Evolutionary conservation across 495 filamentous ascomycete species (phyloP), one percentile per base, ranked within the genome.

Genomic region (Trichocladium antarcticum): DNA sequence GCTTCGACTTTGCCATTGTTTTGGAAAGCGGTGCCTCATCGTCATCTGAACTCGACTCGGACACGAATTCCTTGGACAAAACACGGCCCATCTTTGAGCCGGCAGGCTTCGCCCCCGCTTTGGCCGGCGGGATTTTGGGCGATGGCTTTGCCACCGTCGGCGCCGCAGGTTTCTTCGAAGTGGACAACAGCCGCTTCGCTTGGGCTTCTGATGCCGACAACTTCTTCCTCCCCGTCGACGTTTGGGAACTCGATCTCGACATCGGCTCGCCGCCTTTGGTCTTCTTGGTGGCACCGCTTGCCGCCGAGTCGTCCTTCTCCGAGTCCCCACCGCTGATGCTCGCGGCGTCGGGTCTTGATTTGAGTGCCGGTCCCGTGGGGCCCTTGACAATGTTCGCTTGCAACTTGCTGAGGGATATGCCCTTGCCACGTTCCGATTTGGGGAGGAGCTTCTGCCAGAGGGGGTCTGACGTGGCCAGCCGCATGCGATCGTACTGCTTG

Each of bases 371-470:
- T 40, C 74, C 72, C 22, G 75, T 64, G 5, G 76, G 73, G 2
- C 77, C 76, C 50, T 72, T 78, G 27, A 74, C 73, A 20, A 90
- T 72, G 34, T 80, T 74, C 10, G 66, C 68, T 34, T 77, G 74
- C 29, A 95, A 72, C 53, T 80, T 81, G 52, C 88, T 94, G 8
- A 94, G 71, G 45, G 78, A 78, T 51, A 82, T 88, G 15, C 87
- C 87, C 61, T 89, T 87, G 17, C 81, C 84, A 21, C 87, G 76
- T 47, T 94, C 87, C 31, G 79, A 71, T 49, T 76, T 77, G 0
- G 83, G 80, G 22, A 92, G 75, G 36, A 95, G 72, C 54, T 71
- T 73, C 62, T 95, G 85, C 87, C 89, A 95, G 3, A 85, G 68
- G 41, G 80, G 76, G 51, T 92, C 87, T 4, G 78, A 74, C 27